A percentile compares a stretch with the other conserved stretches of the same genome.
Conservation (phyloP, 2,329 filamentous ascomycete genomes). For the Curvularia eragrostidis region DNA sequence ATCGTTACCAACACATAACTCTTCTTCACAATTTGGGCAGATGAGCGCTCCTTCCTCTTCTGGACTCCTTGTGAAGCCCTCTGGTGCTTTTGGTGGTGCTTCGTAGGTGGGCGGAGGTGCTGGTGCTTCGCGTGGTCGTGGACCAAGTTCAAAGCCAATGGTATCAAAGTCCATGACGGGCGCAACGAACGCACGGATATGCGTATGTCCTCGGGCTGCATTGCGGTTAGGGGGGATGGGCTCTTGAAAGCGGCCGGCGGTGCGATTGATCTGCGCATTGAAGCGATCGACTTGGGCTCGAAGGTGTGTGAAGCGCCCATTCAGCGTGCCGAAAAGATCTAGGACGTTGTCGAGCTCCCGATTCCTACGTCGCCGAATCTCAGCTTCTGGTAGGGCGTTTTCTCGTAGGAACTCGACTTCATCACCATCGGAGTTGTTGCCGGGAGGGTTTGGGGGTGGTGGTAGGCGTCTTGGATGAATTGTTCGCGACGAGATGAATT, state of each 20-base stretch:
- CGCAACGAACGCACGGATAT: constrained; percentile 33
- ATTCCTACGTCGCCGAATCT: constrained; percentile 22
- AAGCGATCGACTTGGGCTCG: constrained; percentile 32
- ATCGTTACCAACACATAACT: constrained; percentile 76
- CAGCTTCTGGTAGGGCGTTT: constrained; percentile 31
- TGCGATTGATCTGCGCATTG: constrained; percentile 26
- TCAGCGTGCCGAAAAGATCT: constrained; percentile 27
- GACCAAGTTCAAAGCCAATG: constrained; percentile 54
- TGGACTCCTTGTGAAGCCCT: constrained; percentile 83
- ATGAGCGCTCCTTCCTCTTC: constrained; percentile 75
- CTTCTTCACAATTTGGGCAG: constrained; percentile 85
- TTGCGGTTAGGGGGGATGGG: constrained; percentile 27
- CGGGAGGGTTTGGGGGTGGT: background rate
- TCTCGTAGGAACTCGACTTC: constrained; percentile 42
- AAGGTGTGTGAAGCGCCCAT: constrained; percentile 29
- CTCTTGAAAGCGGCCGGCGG: constrained; percentile 19
- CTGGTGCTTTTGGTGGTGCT: constrained; percentile 67
- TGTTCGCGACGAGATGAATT: constrained; percentile 53
- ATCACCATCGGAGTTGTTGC: constrained; percentile 31
- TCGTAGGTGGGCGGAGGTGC: constrained; percentile 60
- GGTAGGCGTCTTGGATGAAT: constrained; percentile 29
- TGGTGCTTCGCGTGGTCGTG: constrained; percentile 32
- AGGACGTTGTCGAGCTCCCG: constrained; percentile 29
- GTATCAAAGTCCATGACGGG: constrained; percentile 50
- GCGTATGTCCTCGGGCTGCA: constrained; percentile 16